phyloP scores from a whole-genome alignment of 345 rosid species.

The Lepidium sativum region DNA sequence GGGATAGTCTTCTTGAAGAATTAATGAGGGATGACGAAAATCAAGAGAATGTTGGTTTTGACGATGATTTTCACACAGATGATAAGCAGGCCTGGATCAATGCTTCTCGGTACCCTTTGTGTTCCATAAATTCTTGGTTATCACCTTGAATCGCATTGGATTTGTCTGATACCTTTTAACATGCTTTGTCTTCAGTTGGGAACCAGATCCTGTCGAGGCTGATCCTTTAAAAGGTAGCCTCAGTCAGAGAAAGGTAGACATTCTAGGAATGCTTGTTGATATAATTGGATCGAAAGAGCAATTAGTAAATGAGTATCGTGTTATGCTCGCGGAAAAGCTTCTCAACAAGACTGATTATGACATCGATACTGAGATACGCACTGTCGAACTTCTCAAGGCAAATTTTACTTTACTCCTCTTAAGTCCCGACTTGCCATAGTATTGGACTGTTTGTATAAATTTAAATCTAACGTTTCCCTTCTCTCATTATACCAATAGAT shows the following conservation, averaged over 20 bases:
- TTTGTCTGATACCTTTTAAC: slow-evolving; percentile 3
- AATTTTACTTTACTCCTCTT: slow-evolving; percentile 9
- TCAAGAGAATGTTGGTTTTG: slow-evolving; percentile 58
- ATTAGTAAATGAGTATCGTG: slow-evolving; percentile 86
- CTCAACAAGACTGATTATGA: slow-evolving; percentile 91
- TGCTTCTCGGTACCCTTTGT: slow-evolving; percentile 46
- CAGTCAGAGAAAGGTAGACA: slow-evolving; percentile 77
- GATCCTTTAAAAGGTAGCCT: slow-evolving; percentile 82
- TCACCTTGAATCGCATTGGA: not conserved
- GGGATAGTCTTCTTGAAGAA: slow-evolving; percentile 98
- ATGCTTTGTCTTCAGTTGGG: slow-evolving; percentile 58
- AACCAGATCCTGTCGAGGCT: slow-evolving; percentile 94
- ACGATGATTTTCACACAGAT: slow-evolving; percentile 73
- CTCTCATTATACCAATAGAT: slow-evolving; percentile 38
- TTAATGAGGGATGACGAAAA: slow-evolving; percentile 86
- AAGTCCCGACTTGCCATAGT: not conserved
- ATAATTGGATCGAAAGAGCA: slow-evolving; percentile 96
- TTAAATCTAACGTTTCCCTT: not conserved
- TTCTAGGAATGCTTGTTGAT: slow-evolving; percentile 88
- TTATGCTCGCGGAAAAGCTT: slow-evolving; percentile 96
- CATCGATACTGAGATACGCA: slow-evolving; percentile 85
- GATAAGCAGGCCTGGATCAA: slow-evolving; percentile 89
- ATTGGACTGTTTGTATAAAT: not conserved
- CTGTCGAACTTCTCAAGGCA: slow-evolving; percentile 94
- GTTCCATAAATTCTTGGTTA: not conserved